Evolutionary conservation across 345 rosid species (phyloP), one percentile per base, ranked within the genome.

Genomic region (Populus euphratica): DNA sequence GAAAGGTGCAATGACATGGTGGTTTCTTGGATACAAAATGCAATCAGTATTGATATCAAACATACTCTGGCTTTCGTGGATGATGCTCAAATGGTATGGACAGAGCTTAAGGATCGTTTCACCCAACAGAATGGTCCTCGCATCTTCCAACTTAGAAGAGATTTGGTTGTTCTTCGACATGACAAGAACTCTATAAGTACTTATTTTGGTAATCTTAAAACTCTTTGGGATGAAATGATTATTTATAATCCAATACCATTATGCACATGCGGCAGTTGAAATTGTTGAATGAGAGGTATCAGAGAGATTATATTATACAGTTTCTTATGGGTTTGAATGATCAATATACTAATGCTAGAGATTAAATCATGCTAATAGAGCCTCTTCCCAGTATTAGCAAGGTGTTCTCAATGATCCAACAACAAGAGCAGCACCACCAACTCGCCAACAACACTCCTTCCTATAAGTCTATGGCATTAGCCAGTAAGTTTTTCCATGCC

Each of bases 401-500:
- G 1, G 9, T 52, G 9, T 52, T 52, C 0, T 52, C 10, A 0
- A 1, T 52, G 59, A 52, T 52, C 1, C 59, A 52, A 52, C 23
- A 52, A 52, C 59, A 52, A 52, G 23, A 52, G 2, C 23, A 52
- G 0, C 59, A 52, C 2, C 23, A 52, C 0, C 23, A 52, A 2
- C 23, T 52, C 0, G 0, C 10, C 10, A 52, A 18, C 0, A 52
- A 18, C 3, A 52, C 59, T 52, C 10, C 10, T 1, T 50, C 56
- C 18, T 1, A n/a, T 6, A 9, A 18, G 2, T 52, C 3, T 6
- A 18, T 52, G 10, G 10, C 59, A 0, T 0, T 52, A 0, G 9
- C 59, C 1, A 18, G 23, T 20, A 52, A 52, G 1, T 18, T 0
- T 52, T 2, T 52, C 0, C 0, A 6, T 18, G 0, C 9, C 1